Percentiles rank a stretch among this genome's conserved stretches.
phyloP scores from a whole-genome alignment of 2,329 filamentous ascomycete genomes.

The Penicillium polonicum region DNA sequence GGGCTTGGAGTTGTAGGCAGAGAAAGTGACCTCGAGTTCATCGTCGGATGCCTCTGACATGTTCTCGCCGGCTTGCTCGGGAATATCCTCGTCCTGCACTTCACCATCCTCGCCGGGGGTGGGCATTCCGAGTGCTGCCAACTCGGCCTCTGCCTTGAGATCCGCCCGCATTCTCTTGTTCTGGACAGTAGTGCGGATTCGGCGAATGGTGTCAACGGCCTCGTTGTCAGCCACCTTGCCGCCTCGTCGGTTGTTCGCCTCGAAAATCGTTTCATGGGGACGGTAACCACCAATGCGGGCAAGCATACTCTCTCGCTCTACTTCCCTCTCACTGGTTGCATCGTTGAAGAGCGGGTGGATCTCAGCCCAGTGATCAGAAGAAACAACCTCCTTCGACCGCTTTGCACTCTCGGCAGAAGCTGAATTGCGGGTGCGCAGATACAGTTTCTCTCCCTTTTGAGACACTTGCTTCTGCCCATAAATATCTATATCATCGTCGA shows the following conservation, averaged over 20 bases:
- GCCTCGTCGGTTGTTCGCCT: conserved; percentile 75
- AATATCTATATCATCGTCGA: conserved; percentile 75
- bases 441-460: conserved; percentile 86
- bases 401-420: conserved; percentile 90
- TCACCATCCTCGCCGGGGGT: conserved; percentile 35
- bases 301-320: conserved; percentile 79
- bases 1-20: conserved; percentile 55
- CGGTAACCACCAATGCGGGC: conserved; percentile 84
- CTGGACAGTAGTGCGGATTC: conserved; percentile 44
- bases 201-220: conserved; percentile 54
- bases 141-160: conserved; percentile 28
- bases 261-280: conserved; percentile 93
- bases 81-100: conserved; percentile 40
- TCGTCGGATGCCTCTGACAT: conserved; percentile 61
- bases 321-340: conserved; percentile 61
- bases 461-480: conserved; percentile 69
- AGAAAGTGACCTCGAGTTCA: conserved; percentile 70
- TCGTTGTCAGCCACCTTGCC: conserved; percentile 69
- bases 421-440: conserved; percentile 83
- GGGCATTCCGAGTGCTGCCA: conserved; percentile 27
- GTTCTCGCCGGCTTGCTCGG: conserved; percentile 42
- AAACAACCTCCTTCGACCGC: conserved; percentile 73
- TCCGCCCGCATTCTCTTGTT: conserved; percentile 42
- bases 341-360: conserved; percentile 79
- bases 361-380: conserved; percentile 67